These are phyloP conservation scores for Boletus sp. DNA, from an alignment of 768 basidiomycete species.

Conservation along the genomic window DNA sequence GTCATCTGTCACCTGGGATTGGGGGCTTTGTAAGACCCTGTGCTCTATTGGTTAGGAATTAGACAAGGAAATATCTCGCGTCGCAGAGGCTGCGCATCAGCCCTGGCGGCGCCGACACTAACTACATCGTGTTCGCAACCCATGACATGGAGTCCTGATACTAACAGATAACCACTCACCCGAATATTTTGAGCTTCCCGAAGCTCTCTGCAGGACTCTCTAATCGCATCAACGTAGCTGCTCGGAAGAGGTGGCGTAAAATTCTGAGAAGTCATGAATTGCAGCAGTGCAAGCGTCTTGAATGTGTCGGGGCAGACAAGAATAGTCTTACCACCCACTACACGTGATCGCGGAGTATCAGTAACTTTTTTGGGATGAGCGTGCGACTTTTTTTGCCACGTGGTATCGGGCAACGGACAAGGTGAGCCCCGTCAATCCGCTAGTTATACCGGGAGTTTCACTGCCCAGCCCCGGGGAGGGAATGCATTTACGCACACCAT, in stretches of 20 bases:
- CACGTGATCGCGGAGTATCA: slow-evolving; percentile 18
- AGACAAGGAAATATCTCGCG: neutral
- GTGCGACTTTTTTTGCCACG: too few relatives aligned
- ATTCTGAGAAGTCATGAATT: slow-evolving; percentile 11
- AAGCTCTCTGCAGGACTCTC: slow-evolving; percentile 48
- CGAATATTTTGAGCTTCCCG: slow-evolving; percentile 46
- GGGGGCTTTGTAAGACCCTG: slow-evolving; percentile 9
- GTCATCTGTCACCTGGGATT: slow-evolving; percentile 50
- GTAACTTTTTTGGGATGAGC: too few relatives aligned
- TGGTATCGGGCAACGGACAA: too few relatives aligned
- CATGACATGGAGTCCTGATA: slow-evolving; percentile 5
- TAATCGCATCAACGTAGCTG: slow-evolving; percentile 48
- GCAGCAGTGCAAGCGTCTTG: neutral
- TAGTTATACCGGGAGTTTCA: too few relatives aligned
- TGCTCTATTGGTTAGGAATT: neutral
- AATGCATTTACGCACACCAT: too few relatives aligned
- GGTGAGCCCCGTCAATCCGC: too few relatives aligned
- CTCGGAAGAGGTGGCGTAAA: slow-evolving; percentile 43
- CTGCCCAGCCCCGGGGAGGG: too few relatives aligned
- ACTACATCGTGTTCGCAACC: neutral
- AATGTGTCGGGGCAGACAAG: neutral
- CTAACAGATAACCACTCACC: slow-evolving; percentile 37
- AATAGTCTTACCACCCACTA: slow-evolving; percentile 5
- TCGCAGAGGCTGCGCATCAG: neutral
- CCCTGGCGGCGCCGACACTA: neutral